A percentile compares a stretch with the other conserved stretches of the same genome.
phyloP scores from a whole-genome alignment of 192 early-diverging fungal species.

The Gamsiella multidivaricata region DNA sequence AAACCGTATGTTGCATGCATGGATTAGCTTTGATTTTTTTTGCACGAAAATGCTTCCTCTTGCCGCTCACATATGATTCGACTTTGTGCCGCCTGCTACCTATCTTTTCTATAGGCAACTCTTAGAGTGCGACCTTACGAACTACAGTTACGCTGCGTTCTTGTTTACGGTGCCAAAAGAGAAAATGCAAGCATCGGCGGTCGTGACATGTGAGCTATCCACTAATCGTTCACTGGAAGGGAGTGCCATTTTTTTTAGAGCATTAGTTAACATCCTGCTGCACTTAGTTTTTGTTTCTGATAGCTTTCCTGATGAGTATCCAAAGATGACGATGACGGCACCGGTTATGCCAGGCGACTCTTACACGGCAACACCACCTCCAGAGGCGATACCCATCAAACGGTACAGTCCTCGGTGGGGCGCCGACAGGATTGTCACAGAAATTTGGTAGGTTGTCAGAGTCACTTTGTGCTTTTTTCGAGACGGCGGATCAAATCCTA shows the following conservation, averaged over 20 bases:
- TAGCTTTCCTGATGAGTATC: slow-evolving; percentile 27
- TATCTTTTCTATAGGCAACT: slow-evolving; percentile 17
- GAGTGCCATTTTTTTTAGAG: too few relatives aligned
- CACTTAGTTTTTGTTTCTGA: slow-evolving; percentile 31
- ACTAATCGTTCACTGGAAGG: not conserved
- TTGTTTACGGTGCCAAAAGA: slow-evolving; percentile 18
- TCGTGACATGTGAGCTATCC: slow-evolving; percentile 25
- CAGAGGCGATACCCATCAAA: slow-evolving; percentile 20
- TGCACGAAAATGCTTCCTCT: not conserved
- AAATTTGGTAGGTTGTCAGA: slow-evolving; percentile 46
- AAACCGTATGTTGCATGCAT: slow-evolving; percentile 10
- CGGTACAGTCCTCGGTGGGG: slow-evolving; percentile 45
- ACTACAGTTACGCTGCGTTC: slow-evolving; percentile 28
- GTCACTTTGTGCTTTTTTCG: too few relatives aligned
- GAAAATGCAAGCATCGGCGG: slow-evolving; percentile 5
- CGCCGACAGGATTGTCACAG: slow-evolving; percentile 21
- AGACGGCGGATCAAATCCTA: not conserved
- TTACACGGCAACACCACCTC: not conserved
- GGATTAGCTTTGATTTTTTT: too few relatives aligned
- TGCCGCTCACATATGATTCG: not conserved
- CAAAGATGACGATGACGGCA: slow-evolving; percentile 30
- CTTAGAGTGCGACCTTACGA: slow-evolving; percentile 29
- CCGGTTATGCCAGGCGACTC: slow-evolving; percentile 10
- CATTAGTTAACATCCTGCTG: too few relatives aligned
- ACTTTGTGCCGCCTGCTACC: not conserved